These are phyloP conservation scores for Coniochaeta prunicola DNA, from an alignment of 2,329 filamentous ascomycete genomes.

Conservation along the genomic window DNA sequence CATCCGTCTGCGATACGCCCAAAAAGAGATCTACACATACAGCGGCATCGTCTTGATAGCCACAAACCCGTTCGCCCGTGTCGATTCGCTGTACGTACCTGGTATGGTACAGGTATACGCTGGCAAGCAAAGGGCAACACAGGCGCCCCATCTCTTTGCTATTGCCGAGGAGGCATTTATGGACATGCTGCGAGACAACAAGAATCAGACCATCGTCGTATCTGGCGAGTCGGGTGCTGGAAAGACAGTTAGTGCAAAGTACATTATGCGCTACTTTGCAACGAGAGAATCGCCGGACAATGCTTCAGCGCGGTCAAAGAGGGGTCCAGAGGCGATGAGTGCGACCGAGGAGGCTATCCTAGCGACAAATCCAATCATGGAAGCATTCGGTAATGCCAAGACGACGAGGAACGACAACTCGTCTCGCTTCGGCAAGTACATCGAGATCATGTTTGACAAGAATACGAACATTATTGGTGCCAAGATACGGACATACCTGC, in stretches of 20 bases:
- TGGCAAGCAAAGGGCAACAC: constrained; percentile 90
- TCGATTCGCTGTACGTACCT: constrained; percentile 96
- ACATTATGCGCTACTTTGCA: constrained; percentile 99
- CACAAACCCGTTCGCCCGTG: constrained; percentile 93
- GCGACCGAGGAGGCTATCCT: constrained; percentile 98
- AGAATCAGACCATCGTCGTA: constrained; percentile 98
- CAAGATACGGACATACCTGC: constrained; percentile 90
- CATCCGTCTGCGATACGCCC: constrained; percentile 91
- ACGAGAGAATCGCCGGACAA: constrained; percentile 92
- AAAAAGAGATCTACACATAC: constrained; percentile 99
- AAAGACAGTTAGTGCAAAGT: constrained; percentile 98
- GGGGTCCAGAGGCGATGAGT: constrained; percentile 77
- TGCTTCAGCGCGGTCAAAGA: constrained; percentile 67
- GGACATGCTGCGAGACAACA: constrained; percentile 95
- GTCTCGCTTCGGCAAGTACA: constrained; percentile 98
- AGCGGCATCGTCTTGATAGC: constrained; percentile 98
- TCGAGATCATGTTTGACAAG: constrained; percentile 98
- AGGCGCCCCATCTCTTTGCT: constrained; percentile 95
- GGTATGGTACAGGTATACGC: constrained; percentile 99
- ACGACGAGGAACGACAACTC: constrained; percentile 99
- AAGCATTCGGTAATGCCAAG: constrained; percentile 98
- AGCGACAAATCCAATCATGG: constrained; percentile 98
- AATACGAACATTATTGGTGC: constrained; percentile 95
- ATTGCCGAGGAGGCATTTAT: constrained; percentile 98
- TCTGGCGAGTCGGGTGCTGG: constrained; percentile 97